Percentiles rank a stretch among this genome's conserved stretches.
Conservation (phyloP, 768 basidiomycete species). For the Auricularia cornea region DNA sequence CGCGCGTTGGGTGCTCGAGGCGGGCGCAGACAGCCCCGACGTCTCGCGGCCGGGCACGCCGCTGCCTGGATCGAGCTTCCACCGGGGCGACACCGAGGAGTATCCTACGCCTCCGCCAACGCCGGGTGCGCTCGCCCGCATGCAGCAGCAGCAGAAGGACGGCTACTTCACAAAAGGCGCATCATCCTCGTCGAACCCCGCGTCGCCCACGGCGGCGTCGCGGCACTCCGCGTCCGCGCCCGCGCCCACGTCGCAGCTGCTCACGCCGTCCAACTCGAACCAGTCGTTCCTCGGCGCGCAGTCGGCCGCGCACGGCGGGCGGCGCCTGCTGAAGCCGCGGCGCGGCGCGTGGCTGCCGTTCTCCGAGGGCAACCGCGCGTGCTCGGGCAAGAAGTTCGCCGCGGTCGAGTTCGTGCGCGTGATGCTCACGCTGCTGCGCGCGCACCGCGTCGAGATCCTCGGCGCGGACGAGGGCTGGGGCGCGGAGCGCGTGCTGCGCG, state of each 20-base stretch:
- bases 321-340: background rate
- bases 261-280: background rate
- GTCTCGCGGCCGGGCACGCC: background rate
- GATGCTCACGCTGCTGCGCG: background rate
- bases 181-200: background rate
- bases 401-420: slow-evolving; percentile 5
- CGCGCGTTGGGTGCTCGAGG: slow-evolving; percentile 1
- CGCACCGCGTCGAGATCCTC: slow-evolving; percentile 3
- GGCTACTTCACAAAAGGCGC: background rate
- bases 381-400: slow-evolving; percentile 5
- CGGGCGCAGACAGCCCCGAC: background rate
- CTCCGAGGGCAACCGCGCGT: slow-evolving; percentile 3
- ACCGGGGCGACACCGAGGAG: background rate
- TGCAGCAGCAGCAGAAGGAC: background rate
- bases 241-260: background rate
- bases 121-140: background rate
- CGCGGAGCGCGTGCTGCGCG: slow-evolving; percentile 2
- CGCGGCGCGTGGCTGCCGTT: slow-evolving; percentile 5
- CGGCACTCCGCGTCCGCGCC: background rate
- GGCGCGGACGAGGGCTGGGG: slow-evolving; percentile 4
- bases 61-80: background rate
- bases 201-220: background rate
- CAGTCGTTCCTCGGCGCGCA: background rate
- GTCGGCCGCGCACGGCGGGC: background rate
- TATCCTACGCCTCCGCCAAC: slow-evolving; percentile 1